A percentile compares a stretch with the other conserved stretches of the same genome.
Evolutionary conservation across 441 rosid genomes (phyloP).

Genomic region (Populus tomentosa): DNA sequence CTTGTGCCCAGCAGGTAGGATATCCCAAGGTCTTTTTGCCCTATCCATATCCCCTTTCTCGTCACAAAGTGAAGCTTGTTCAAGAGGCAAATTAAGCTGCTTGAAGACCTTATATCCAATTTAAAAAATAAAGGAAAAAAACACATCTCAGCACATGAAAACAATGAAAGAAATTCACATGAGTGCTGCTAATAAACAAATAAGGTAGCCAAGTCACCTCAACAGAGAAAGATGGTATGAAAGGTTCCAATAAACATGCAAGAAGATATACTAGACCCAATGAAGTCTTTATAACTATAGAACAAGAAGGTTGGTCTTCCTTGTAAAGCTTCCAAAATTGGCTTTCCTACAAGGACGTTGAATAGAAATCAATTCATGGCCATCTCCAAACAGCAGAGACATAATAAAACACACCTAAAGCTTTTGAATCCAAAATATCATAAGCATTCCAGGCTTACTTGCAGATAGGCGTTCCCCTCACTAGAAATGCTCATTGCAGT

Average conservation of each 20-base stretch:
- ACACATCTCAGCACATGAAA: background rate
- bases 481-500: constrained; percentile 79
- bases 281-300: constrained; percentile 75
- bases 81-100: constrained; percentile 78
- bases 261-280: constrained; percentile 81
- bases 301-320: constrained; percentile 68
- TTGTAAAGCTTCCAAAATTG: constrained; percentile 93
- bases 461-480: constrained; percentile 89
- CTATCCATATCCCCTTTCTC: constrained; percentile 59
- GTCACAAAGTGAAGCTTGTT: constrained; percentile 58
- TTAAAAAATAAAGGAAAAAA: constrained; percentile 1
- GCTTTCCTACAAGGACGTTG: constrained; percentile 48
- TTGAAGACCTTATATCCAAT: constrained; percentile 57
- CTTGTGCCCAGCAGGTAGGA: constrained; percentile 63
- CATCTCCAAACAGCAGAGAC: constrained; percentile 8
- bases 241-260: constrained; percentile 87
- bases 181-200: background rate
- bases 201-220: constrained; percentile 46
- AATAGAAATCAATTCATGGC: constrained; percentile 9
- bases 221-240: constrained; percentile 87
- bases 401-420: background rate
- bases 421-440: constrained; percentile 9
- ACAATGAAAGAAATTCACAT: background rate
- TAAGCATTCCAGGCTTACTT: constrained; percentile 41
- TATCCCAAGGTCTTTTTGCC: constrained; percentile 80